These are phyloP conservation scores for Debaryomyces coudertii DNA, from an alignment of 1,139 yeast species.

Conservation along the genomic window DNA sequence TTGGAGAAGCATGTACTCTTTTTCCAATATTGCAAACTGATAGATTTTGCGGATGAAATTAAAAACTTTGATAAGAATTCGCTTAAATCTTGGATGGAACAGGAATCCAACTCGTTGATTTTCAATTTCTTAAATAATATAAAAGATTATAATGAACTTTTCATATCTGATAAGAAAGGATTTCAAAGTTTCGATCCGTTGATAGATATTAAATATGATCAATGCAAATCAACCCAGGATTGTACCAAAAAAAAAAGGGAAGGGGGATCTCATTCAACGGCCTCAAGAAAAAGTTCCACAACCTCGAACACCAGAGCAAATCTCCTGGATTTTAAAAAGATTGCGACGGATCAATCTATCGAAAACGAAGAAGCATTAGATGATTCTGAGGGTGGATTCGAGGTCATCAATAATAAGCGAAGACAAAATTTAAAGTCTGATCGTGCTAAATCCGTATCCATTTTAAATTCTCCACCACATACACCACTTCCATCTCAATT, in stretches of 20 bases:
- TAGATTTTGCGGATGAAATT: constrained; percentile 23
- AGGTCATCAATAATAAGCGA: constrained; percentile 29
- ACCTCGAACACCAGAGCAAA: constrained; percentile 18
- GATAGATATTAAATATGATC: constrained; percentile 40
- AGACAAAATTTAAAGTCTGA: constrained; percentile 21
- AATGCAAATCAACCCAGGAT: not conserved
- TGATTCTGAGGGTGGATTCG: constrained; percentile 35
- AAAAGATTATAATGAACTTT: constrained; percentile 48
- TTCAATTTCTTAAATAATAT: constrained; percentile 37
- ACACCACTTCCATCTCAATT: not conserved
- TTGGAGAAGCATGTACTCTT: constrained; percentile 33
- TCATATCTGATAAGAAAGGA: constrained; percentile 51
- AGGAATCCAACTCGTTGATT: constrained; percentile 27
- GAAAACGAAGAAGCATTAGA: constrained; percentile 24
- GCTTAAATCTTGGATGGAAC: constrained; percentile 24
- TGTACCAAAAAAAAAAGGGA: constrained; percentile 15
- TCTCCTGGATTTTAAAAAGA: constrained; percentile 27
- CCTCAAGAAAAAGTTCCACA: constrained; percentile 35
- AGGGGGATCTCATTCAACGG: not conserved
- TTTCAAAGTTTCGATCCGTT: constrained; percentile 49
- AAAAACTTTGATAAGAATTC: constrained; percentile 20
- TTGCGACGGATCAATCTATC: constrained; percentile 5
- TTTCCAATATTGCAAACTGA: constrained; percentile 32
- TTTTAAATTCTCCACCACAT: not conserved
- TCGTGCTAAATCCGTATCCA: not conserved